A percentile compares a stretch with the other conserved stretches of the same genome.
Evolutionary conservation across 208 protist species (phyloP).

Genomic region (Wallacemonas sp.): DNA sequence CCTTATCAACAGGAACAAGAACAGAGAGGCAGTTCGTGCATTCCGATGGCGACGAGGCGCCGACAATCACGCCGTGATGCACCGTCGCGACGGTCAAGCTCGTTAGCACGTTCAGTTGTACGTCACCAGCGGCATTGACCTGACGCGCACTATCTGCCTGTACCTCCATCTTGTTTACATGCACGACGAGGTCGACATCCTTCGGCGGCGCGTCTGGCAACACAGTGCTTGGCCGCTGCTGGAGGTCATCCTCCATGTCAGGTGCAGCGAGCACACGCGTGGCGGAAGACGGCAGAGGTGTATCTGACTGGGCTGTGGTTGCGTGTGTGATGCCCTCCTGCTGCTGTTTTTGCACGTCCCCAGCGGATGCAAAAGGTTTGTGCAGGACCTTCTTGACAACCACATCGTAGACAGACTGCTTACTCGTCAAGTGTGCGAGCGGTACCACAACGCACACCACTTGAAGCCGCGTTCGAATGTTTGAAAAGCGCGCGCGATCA

Average conservation of each 20-base stretch:
- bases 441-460: conserved; percentile 47
- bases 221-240: not conserved
- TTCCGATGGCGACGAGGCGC: conserved; percentile 34
- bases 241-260: not conserved
- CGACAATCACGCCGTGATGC: conserved; percentile 46
- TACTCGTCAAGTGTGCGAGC: conserved; percentile 38
- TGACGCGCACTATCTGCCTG: conserved; percentile 47
- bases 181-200: conserved; percentile 30
- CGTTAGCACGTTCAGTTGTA: conserved; percentile 45
- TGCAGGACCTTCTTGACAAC: conserved; percentile 54
- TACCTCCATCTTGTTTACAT: conserved; percentile 40
- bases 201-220: not conserved
- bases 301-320: too few species aligned
- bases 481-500: conserved; percentile 32
- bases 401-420: conserved; percentile 31
- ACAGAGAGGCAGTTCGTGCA: conserved; percentile 51
- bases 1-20: conserved; percentile 15
- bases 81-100: conserved; percentile 34
- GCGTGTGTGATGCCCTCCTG: too few species aligned
- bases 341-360: too few species aligned
- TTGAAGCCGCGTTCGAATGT: conserved; percentile 24
- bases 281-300: conserved; percentile 20
- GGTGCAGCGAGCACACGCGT: too few species aligned
- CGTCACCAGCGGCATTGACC: conserved; percentile 38
- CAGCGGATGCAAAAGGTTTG: conserved; percentile 35